Conservation (phyloP, 305 asterid genomes). For the Rubia tinctorum region DNA sequence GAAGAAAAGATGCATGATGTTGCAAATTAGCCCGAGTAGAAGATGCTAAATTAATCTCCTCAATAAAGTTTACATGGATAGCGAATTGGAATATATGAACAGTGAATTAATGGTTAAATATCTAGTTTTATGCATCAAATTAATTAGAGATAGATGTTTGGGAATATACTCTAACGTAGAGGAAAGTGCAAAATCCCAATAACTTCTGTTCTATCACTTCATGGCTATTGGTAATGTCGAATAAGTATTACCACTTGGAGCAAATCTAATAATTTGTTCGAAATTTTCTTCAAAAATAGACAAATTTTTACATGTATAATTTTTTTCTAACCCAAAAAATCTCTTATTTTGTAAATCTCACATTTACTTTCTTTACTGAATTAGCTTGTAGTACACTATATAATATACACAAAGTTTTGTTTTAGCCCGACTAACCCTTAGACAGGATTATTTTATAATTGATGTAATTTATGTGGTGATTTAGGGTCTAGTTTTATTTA, state of each 20-base stretch:
- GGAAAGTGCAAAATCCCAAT: no score
- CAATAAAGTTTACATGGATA: conserved; percentile 50
- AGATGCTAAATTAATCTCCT: conserved; percentile 43
- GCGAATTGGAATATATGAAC: conserved; percentile 59
- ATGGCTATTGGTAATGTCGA: neutral
- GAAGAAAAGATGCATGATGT: conserved; percentile 31
- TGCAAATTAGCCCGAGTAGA: conserved; percentile 32
- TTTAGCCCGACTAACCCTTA: no score
- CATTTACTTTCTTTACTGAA: no score
- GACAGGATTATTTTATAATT: no score
- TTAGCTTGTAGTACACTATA: no score
- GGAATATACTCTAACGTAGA: neutral
- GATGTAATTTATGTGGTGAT: no score
- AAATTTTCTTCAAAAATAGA: neutral
- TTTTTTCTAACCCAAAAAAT: neutral
- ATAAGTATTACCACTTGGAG: neutral
- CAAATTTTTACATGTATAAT: no score
- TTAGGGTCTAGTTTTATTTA: no score
- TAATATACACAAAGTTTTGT: no score
- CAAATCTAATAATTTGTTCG: no score
- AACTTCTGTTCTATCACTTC: neutral
- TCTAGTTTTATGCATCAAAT: neutral
- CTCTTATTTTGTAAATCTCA: neutral
- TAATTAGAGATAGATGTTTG: neutral
- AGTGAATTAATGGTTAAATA: neutral